Conservation (phyloP, 352 stramenopile genomes). For the Globisporangium polare region DNA sequence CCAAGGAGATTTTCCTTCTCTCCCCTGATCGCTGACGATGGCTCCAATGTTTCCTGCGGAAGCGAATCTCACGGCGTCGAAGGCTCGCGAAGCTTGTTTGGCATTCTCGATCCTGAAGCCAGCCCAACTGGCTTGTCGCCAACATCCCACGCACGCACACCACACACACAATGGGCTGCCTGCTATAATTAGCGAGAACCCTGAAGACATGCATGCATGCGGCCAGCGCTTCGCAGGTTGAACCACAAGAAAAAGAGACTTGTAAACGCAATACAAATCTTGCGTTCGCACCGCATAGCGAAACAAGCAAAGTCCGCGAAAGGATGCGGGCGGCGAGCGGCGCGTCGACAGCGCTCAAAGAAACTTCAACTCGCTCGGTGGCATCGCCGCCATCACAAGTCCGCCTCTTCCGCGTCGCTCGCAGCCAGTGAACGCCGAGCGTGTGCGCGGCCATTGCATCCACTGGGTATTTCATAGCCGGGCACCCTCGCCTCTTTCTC, state of each 20-base stretch:
- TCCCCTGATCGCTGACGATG: no score
- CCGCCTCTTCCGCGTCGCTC: neutral
- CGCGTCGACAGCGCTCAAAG: neutral
- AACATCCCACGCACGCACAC: no score
- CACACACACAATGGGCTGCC: neutral
- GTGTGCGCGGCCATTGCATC: neutral
- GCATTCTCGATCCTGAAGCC: neutral
- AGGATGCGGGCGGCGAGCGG: neutral
- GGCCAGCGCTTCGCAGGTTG: neutral
- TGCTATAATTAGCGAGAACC: neutral
- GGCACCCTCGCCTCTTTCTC: no score
- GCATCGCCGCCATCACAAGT: no score
- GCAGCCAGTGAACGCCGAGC: neutral
- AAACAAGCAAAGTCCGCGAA: neutral
- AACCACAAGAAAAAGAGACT: slow-evolving; percentile 9
- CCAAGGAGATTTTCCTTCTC: no score
- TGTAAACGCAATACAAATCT: slow-evolving; percentile 1
- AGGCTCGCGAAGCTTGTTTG: no score
- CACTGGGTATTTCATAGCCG: neutral
- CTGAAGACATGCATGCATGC: neutral
- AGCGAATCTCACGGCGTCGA: neutral
- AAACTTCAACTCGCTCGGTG: slow-evolving; percentile 9
- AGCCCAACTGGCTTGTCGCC: neutral
- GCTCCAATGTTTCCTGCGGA: no score
- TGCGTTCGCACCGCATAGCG: neutral